Percentiles rank a stretch among this genome's conserved stretches.
Evolutionary conservation across 2,329 filamentous ascomycete species (phyloP).

Genomic region (Xylariaceae sp.): DNA sequence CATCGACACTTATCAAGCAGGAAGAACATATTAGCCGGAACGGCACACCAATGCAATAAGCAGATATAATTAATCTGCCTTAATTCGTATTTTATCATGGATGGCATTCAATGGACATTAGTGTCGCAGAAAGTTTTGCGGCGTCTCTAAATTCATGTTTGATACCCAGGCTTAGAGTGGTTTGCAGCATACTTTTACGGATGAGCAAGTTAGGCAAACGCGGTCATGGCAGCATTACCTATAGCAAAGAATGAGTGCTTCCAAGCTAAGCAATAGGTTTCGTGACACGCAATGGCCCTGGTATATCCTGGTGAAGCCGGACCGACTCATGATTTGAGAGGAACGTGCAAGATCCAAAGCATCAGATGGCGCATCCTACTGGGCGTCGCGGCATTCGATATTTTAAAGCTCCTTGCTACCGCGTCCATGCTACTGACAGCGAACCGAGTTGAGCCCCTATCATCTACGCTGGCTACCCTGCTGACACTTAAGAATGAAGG

Average conservation of each 20-base stretch:
- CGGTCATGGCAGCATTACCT: constrained; percentile 1
- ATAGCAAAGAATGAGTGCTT: constrained; percentile 10
- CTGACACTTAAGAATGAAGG: neutral
- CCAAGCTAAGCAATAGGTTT: constrained; percentile 7
- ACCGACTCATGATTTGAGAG: neutral
- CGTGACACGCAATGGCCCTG: constrained; percentile 19
- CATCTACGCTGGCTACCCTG: neutral
- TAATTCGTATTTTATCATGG: neutral
- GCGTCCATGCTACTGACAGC: neutral
- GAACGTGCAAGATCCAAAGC: constrained; percentile 7
- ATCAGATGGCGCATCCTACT: constrained; percentile 4
- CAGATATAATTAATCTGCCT: neutral
- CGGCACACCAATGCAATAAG: constrained; percentile 5
- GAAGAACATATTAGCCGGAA: constrained; percentile 6
- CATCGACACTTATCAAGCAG: constrained; percentile 18
- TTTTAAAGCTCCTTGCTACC: neutral
- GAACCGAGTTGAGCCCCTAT: neutral
- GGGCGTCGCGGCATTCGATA: neutral
- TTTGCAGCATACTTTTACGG: constrained; percentile 11
- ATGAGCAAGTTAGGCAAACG: constrained; percentile 13
- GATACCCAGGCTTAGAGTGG: constrained; percentile 20
- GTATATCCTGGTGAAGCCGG: constrained; percentile 12
- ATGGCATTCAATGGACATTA: neutral
- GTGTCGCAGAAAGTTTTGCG: neutral
- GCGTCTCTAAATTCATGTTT: constrained; percentile 13